Evolutionary conservation across 345 rosid species (phyloP), one percentile per base, ranked within the genome.

Genomic region (Brassica incana): DNA sequence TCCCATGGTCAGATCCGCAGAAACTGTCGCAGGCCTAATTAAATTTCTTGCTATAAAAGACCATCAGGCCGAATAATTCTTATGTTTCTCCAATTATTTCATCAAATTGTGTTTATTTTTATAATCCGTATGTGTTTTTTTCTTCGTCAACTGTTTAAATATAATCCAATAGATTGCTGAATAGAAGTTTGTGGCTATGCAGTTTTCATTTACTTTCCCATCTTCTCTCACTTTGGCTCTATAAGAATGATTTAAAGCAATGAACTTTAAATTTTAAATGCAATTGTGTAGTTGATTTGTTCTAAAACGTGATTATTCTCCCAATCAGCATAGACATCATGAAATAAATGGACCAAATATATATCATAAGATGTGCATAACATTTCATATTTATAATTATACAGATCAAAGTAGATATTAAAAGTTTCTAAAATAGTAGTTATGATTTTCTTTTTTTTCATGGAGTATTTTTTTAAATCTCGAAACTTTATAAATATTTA

Each of bases 1-100:
- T 75, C 86, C 38, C 76, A 48, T 0, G 90, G 92, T 74, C 84
- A 87, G 83, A 84, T 88, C 71, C 83, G 92, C 72, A 82, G 66
- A 69, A 83, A 78, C 20, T 88, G 90, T 75, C 81, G 89, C 40
- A 84, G 60, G 75, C 81, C 75, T 30, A 88, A 88, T 35, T 88
- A 14, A 66, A 45, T 67, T 15, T 54, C 6, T 27, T 73, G 1
- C 10, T 6, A 40, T 38, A 27, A 36, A 5, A 74, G 40, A 52
- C 59, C 32, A 1, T 54, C 20, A 2, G 33, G 56, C 72, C 29
- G 12, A 71, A 64, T 7, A 11, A 7, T 36, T 2, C 18, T 52
- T n/a, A 32, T 6, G 11, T 56, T 9, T 32, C 68, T 15, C 2
- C 30, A 27, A 27, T 25, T 27, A 32, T 16, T 54, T 27, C 33